A percentile compares a stretch with the other conserved stretches of the same genome.
These are phyloP conservation scores for Quaeritorhiza haematococci DNA, from an alignment of 371 early-diverging fungal genomes.

Conservation along the genomic window DNA sequence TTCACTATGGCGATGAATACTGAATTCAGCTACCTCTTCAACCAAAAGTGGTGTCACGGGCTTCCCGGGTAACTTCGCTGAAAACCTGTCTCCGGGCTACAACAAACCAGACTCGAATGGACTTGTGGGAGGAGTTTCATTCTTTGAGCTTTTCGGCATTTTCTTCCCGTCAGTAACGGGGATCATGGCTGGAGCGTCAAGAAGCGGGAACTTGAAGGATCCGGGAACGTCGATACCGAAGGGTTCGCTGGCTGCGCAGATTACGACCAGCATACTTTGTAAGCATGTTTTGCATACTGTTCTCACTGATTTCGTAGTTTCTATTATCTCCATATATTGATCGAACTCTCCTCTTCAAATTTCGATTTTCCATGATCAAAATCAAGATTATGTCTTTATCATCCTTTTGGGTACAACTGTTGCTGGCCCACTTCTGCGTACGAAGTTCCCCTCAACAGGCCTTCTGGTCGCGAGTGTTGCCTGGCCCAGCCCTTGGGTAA, in stretches of 20 bases:
- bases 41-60: slow-evolving; percentile 1
- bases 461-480: slow-evolving; percentile 7
- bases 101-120: slow-evolving; percentile 5
- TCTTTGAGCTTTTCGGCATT: slow-evolving; percentile 20
- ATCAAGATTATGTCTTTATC: too few species aligned
- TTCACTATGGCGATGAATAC: not conserved
- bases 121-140: not conserved
- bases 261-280: slow-evolving; percentile 14
- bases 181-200: slow-evolving; percentile 25
- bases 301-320: slow-evolving; percentile 7
- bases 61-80: slow-evolving; percentile 14
- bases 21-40: too few species aligned
- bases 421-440: slow-evolving; percentile 9
- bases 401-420: slow-evolving; percentile 8
- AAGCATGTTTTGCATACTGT: not conserved
- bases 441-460: not conserved
- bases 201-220: slow-evolving; percentile 15
- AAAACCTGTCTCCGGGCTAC: slow-evolving; percentile 9
- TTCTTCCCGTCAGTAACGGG: slow-evolving; percentile 33
- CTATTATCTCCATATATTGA: too few species aligned
- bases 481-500: slow-evolving; percentile 21
- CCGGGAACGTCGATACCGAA: slow-evolving; percentile 19
- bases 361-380: too few species aligned
- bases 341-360: too few species aligned
- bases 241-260: slow-evolving; percentile 22